Evolutionary conservation across 1,139 yeast species (phyloP).

Genomic region (Debaryomyces coudertii): DNA sequence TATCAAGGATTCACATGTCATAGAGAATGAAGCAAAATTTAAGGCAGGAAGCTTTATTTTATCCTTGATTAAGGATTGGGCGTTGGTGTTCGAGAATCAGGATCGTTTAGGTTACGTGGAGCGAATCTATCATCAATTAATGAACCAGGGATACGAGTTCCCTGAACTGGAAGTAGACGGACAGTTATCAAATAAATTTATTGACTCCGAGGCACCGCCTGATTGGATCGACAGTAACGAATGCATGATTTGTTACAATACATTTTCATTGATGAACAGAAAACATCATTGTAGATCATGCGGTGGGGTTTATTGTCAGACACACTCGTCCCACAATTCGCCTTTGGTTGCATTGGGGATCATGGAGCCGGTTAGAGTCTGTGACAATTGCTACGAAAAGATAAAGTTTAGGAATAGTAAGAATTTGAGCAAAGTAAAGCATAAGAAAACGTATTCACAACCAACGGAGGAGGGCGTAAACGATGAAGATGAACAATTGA

Average conservation of each 20-base stretch:
- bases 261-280: constrained; percentile 80
- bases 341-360: constrained; percentile 87
- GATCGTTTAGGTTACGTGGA: constrained; percentile 68
- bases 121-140: constrained; percentile 60
- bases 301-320: constrained; percentile 91
- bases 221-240: constrained; percentile 97
- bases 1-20: constrained; percentile 30
- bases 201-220: constrained; percentile 93
- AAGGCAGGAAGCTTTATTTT: constrained; percentile 65
- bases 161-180: constrained; percentile 52
- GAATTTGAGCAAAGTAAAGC: constrained; percentile 15
- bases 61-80: constrained; percentile 75
- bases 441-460: background rate
- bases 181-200: constrained; percentile 51
- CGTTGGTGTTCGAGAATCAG: constrained; percentile 70
- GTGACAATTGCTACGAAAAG: constrained; percentile 83
- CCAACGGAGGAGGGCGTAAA: constrained; percentile 24
- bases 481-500: constrained; percentile 77
- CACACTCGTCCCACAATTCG: constrained; percentile 70
- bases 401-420: constrained; percentile 36
- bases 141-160: constrained; percentile 66
- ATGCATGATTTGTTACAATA: constrained; percentile 89
- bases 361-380: constrained; percentile 85
- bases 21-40: constrained; percentile 46
- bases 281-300: constrained; percentile 97